Percentiles rank a stretch among this genome's conserved stretches.
Conservation (phyloP, 805 yeast species). For the Cyberlindnera americana region DNA sequence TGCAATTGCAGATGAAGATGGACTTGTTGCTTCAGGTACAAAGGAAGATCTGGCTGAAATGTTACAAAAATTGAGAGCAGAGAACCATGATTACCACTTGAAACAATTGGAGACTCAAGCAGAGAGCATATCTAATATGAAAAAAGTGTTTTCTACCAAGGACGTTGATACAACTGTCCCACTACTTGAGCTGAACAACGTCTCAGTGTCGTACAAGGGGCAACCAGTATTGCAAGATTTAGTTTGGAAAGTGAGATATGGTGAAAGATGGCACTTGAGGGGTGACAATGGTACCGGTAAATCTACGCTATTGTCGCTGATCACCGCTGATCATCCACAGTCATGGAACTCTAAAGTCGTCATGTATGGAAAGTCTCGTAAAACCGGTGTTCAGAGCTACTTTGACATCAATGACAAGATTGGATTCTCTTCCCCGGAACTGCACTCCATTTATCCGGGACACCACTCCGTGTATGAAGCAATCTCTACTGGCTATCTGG, state of each 20-base stretch:
- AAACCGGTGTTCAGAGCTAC: conserved; percentile 71
- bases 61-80: conserved; percentile 23
- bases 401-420: conserved; percentile 75
- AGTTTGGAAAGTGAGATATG: conserved; percentile 61
- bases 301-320: conserved; percentile 76
- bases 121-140: conserved; percentile 19
- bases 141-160: conserved; percentile 15
- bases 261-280: conserved; percentile 83
- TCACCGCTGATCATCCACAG: conserved; percentile 96
- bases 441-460: conserved; percentile 81
- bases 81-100: conserved; percentile 17
- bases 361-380: conserved; percentile 63
- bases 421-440: conserved; percentile 88
- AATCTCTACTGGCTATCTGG: conserved; percentile 68
- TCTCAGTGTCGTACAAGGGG: conserved; percentile 65
- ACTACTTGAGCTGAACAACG: conserved; percentile 51
- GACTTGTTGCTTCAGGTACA: conserved; percentile 50
- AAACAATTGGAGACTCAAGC: conserved; percentile 13
- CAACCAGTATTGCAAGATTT: conserved; percentile 56
- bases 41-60: conserved; percentile 26
- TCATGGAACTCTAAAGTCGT: conserved; percentile 76
- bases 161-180: conserved; percentile 17
- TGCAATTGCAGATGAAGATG: conserved; percentile 55
- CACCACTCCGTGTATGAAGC: conserved; percentile 50
- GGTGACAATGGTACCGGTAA: conserved; percentile 95